Base-by-base conservation (phyloP, 2,329 filamentous ascomycete species). In the Alternaria sp. region DNA sequence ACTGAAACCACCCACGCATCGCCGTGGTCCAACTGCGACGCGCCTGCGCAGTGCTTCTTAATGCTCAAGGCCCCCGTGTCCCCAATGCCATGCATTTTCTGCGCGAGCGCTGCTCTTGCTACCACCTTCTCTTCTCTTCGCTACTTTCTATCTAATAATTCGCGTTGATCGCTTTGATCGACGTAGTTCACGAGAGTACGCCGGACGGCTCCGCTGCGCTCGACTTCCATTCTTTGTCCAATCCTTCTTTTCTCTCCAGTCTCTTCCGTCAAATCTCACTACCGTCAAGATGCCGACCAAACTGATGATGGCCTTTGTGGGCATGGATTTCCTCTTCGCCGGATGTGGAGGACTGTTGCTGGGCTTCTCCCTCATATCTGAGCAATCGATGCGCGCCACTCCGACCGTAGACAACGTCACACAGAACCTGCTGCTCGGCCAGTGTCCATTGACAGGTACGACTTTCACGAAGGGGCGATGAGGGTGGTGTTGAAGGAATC, bases 391-490 rank as follows among this genome's bases (percentile, higher is more conserved):
- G 71, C 74, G 76, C 28, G 73, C 79, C 17, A 74, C 72, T 21
- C 81, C 81, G n/a, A 85, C 82, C 11, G 69, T 83, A 32, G 73
- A 81, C 45, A 86, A 83, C 65, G 83, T 87, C 53, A 84, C 85
- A 19, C 77, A 81, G 50, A 82, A 86, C 66, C 69, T 89, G 52
- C 76, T 89, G 54, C 81, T 88, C 55, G 75, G 77, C 55, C 78
- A 84, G 72, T 85, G 84, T 72, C 86, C 87, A 21, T 75, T 87
- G 61, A 85, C 80, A 76, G 84, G 86, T 87, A 78, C 70, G 82
- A 76, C 69, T 13, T 47, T 26, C 56, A 43, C 47, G 49, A 17
- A n/a, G 13, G 19, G 13, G 46, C 52, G n/a, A 60, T 58, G 43
- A 17, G 11, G 52, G 26, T 45, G 15, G 25, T 19, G 36, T 51